Evolutionary conservation across 1,139 yeast species (phyloP).

Genomic region (Yamadazyma pseudoaaseri): DNA sequence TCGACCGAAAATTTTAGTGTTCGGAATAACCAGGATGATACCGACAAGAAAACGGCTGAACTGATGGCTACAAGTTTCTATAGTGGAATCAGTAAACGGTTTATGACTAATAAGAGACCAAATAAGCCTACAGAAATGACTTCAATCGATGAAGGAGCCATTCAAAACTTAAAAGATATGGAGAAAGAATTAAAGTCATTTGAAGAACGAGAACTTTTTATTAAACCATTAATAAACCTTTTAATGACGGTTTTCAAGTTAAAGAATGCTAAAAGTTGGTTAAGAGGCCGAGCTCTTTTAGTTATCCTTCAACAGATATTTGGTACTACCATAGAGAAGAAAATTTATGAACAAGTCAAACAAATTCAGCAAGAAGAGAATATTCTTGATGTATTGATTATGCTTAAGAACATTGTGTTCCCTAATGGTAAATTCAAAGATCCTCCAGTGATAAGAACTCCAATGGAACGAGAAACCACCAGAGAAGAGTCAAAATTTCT

Average conservation of each 20-base stretch:
- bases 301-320: constrained; percentile 80
- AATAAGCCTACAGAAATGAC: constrained; percentile 1
- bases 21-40: constrained; percentile 32
- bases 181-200: constrained; percentile 40
- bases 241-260: constrained; percentile 70
- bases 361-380: constrained; percentile 45
- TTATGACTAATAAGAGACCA: constrained; percentile 5
- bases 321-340: constrained; percentile 85
- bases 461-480: constrained; percentile 51
- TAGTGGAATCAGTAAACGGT: constrained; percentile 35
- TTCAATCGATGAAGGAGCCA: constrained; percentile 15
- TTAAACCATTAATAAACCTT: constrained; percentile 80
- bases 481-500: constrained; percentile 59
- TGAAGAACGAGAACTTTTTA: constrained; percentile 46
- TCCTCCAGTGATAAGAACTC: constrained; percentile 45
- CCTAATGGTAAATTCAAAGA: constrained; percentile 60
- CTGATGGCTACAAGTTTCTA: constrained; percentile 44
- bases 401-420: constrained; percentile 54
- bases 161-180: constrained; percentile 40
- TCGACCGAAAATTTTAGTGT: constrained; percentile 66
- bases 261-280: constrained; percentile 68
- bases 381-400: constrained; percentile 43
- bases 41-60: constrained; percentile 22
- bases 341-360: constrained; percentile 44
- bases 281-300: constrained; percentile 80